These are phyloP conservation scores for Cicer pinnatifidum DNA, from an alignment of 306 rosid genomes.

Conservation along the genomic window DNA sequence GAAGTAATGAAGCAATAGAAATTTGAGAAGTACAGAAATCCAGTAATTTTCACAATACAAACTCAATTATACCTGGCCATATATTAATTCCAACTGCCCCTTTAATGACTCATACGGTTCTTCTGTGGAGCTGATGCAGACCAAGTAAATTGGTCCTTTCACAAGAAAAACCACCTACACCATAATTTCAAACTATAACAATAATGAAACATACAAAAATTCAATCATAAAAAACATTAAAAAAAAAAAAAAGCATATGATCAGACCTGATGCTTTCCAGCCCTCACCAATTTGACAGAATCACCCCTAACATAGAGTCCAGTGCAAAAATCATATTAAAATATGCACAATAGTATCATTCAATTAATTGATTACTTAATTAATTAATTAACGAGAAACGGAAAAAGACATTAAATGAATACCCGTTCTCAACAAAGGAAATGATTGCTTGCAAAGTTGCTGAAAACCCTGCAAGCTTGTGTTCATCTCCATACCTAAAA, in stretches of 20 bases:
- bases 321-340: constrained; percentile 28
- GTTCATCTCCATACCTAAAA: constrained; percentile 85
- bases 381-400: constrained; percentile 27
- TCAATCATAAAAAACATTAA: constrained; percentile 15
- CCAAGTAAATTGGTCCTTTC: constrained; percentile 97
- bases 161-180: constrained; percentile 90
- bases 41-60: constrained; percentile 14
- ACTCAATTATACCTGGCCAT: constrained; percentile 79
- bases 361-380: constrained; percentile 3
- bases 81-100: constrained; percentile 89
- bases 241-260: constrained; percentile 22
- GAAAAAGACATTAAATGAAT: constrained; percentile 23
- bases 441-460: constrained; percentile 96
- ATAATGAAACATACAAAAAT: constrained; percentile 8
- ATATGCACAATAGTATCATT: neutral
- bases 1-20: constrained; percentile 23
- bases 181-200: constrained; percentile 32
- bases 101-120: constrained; percentile 89
- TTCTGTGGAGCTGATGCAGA: constrained; percentile 96
- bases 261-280: constrained; percentile 92
- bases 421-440: constrained; percentile 96
- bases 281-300: constrained; percentile 78
- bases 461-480: constrained; percentile 95
- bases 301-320: constrained; percentile 66
- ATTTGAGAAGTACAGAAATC: constrained; percentile 34